Percentiles rank a stretch among this genome's conserved stretches.
Evolutionary conservation across 2,329 filamentous ascomycete species (phyloP).

Genomic region (Aurifilum marmelostoma): DNA sequence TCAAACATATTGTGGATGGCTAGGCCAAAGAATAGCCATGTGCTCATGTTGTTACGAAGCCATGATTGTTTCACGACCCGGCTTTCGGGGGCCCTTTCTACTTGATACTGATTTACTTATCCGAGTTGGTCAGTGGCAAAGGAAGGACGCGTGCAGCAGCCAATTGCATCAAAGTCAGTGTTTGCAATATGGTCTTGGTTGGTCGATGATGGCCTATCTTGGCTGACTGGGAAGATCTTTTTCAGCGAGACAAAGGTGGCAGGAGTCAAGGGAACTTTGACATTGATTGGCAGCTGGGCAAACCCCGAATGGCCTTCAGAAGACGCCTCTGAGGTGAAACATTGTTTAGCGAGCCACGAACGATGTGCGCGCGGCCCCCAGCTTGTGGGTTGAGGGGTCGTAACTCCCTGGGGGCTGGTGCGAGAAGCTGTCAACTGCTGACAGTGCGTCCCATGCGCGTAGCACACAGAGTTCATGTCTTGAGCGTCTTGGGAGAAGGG

Average conservation of each 20-base stretch:
- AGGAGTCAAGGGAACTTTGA: no score
- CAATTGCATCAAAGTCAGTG: neutral
- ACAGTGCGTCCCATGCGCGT: neutral
- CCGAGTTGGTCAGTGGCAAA: neutral
- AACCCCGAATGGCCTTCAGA: neutral
- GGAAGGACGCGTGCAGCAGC: neutral
- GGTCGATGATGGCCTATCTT: neutral
- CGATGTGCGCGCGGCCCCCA: neutral
- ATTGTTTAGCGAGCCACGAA: neutral
- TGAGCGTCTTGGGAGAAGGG: neutral
- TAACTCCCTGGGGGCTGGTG: neutral
- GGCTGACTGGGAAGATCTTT: neutral
- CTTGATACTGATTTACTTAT: neutral
- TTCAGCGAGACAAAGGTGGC: no score
- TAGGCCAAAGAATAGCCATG: neutral
- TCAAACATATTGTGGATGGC: neutral
- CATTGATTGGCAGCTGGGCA: neutral
- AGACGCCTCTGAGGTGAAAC: neutral
- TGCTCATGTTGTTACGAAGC: neutral
- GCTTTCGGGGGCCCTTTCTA: neutral
- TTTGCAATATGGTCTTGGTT: neutral
- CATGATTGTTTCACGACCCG: neutral
- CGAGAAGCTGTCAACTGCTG: constrained; percentile 1
- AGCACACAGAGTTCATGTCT: neutral
- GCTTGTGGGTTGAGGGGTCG: neutral